These are phyloP conservation scores for Nidularia sp. DNA, from an alignment of 768 basidiomycete genomes.

Conservation along the genomic window DNA sequence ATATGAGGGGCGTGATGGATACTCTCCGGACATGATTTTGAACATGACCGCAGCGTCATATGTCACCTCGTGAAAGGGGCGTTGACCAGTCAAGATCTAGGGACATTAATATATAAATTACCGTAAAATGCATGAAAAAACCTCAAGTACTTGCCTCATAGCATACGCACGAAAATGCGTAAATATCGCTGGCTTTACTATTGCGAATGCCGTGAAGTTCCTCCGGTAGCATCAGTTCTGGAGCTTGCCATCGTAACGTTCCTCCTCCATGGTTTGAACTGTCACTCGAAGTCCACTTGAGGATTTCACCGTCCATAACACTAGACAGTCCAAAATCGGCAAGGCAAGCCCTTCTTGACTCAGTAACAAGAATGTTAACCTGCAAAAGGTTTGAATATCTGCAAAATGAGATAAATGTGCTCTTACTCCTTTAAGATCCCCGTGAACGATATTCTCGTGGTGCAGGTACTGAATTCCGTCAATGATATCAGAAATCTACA, in stretches of 20 bases:
- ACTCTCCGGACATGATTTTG: not conserved
- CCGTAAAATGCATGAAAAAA: not conserved
- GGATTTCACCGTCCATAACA: not conserved
- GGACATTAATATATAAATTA: not conserved
- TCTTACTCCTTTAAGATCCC: not conserved
- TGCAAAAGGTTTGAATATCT: not conserved
- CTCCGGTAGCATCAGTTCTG: not conserved
- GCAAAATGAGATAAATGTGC: not conserved
- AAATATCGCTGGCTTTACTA: not conserved
- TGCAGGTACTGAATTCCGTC: not conserved
- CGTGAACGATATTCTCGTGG: not conserved
- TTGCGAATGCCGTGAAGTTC: not conserved
- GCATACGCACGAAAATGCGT: not conserved
- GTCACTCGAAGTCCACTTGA: not conserved
- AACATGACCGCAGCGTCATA: not conserved
- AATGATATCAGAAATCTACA: not conserved
- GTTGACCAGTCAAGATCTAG: not conserved
- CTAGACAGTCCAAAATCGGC: not conserved
- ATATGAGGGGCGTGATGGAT: not conserved
- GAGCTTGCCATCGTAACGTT: not conserved
- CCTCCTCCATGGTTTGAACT: not conserved
- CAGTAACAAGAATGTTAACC: not conserved
- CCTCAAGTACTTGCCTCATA: not conserved
- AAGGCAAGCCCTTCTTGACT: not conserved
- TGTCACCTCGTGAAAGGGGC: not conserved